Evolutionary conservation across 2,329 filamentous ascomycete species (phyloP), one percentile per base, ranked within the genome.

Genomic region (Cordyceps militaris): DNA sequence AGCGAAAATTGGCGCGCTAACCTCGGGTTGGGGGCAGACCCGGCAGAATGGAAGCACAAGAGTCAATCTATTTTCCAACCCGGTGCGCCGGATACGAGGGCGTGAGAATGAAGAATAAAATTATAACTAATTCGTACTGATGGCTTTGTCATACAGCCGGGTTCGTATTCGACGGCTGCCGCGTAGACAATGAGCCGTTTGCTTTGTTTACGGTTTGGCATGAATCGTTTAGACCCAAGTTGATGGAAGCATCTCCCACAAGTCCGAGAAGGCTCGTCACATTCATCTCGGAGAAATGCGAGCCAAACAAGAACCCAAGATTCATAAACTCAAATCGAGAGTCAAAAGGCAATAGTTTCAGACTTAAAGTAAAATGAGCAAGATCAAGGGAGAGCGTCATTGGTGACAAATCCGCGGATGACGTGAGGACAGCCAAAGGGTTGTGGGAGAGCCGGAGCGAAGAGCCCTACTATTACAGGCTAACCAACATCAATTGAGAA

Each of bases 321-420:
- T 4, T 10, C 4, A 14, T 6, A 46, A n/a, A 30, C 26, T 19
- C 14, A 28, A 47, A 9, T 19, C 14, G 1, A 47, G 4, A 9
- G 8, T 11, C 24, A 30, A 28, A 9, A 19, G 5, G 4, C 24
- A 48, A 48, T 21, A 23, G 13, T 19, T 46, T 9, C 24, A 30
- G 1, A 4, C 2, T 9, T 11, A 24, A 36, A 16, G 21, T 49
- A 23, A 49, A 49, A 24, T 49, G 28, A 49, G 6, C 24, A 11
- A 32, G 26, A 21, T 13, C 13, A 16, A 40, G 48, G 6, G 21
- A 10, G 7, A 28, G n/a, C 3, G 10, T n/a, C 1, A n/a, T 1
- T 26, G 48, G 34, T 26, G 48, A 51, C 47, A 50, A 50, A 38
- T 50, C 47, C 47, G 19, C 47, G 14, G 47, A 50, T 50, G 32